Evolutionary conservation across 176 grass and related monocot species (phyloP), one percentile per base, ranked within the genome.

Genomic region (Chloris gayana): DNA sequence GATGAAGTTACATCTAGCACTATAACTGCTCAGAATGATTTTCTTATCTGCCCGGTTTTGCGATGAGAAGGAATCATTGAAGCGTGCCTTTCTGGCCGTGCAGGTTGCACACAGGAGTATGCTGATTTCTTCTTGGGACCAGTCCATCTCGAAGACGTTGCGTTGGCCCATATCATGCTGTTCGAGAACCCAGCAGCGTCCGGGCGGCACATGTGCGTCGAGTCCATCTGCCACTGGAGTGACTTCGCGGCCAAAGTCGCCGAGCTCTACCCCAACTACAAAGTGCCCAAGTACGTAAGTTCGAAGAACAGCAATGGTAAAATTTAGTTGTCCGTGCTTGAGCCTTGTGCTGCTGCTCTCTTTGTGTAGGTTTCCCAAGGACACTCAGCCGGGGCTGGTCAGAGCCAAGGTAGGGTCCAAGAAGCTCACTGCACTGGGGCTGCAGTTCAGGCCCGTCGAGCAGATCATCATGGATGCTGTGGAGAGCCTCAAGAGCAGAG

Each of bases 111-210:
- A 2, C 90, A 98, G 69, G 88, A 93, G 82, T 91, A 93, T 33
- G 10, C 33, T 15, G 79, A 93, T 91, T 87, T 88, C 24, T 93
- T 61, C 72, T 86, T 95, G 63, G 96, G 92, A 1, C 5, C 84
- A 19, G 92, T 95, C 27, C 90, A 98, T 46, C 90, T 95, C 63
- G 88, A 93, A 85, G 96, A 98, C 41, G 92, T 98, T 4, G 92
- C 92, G 3, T 71, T 91, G 51, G 92, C 90, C 22, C 96, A 91
- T 57, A 86, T 95, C 78, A 75, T 88, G 62, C 57, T 86, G 22
- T 95, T 91, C 30, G 90, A 93, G 88, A 98, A 84, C 46, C 78
- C 84, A 6, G 79, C 86, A 4, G 90, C 92, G 46, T 86, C 92
- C n/a, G 96, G 95, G 58, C 86, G 96, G 86, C 88, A 98, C 76